phyloP scores from a whole-genome alignment of 345 rosid species.

The Brassica incana region DNA sequence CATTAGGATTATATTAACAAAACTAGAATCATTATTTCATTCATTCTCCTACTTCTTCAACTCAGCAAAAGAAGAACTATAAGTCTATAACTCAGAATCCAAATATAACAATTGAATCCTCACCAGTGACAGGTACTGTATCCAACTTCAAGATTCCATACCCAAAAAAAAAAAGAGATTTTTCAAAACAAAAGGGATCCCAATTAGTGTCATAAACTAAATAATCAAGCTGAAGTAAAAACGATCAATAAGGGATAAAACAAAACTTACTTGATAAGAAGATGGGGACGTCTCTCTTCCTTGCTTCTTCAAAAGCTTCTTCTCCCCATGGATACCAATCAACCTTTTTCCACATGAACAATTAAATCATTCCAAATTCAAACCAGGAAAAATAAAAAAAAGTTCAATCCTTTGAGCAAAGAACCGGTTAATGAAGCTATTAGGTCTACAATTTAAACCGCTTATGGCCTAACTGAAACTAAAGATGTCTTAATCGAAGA shows the following conservation, averaged over 20 bases:
- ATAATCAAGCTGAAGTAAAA: not conserved
- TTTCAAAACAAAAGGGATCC: constrained; percentile 24
- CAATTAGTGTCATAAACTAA: constrained; percentile 9
- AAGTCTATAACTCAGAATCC: not conserved
- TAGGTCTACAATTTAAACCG: constrained; percentile 6
- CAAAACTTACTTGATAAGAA: constrained; percentile 70
- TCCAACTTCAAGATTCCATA: constrained; percentile 67
- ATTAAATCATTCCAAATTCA: constrained; percentile 1
- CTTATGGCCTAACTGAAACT: not conserved
- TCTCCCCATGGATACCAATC: constrained; percentile 96
- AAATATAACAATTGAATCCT: constrained; percentile 29
- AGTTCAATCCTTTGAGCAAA: constrained; percentile 8
- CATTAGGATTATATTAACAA: not conserved
- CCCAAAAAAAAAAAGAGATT: constrained; percentile 13
- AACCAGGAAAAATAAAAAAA: not conserved
- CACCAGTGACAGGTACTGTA: constrained; percentile 99
- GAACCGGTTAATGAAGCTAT: not conserved
- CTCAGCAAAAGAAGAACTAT: not conserved
- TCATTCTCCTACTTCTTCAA: not conserved
- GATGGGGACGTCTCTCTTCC: constrained; percentile 78
- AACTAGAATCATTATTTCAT: not conserved
- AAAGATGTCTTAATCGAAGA: too few relatives aligned
- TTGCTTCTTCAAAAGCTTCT: constrained; percentile 86
- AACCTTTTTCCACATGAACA: constrained; percentile 49
- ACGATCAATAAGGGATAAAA: constrained; percentile 1